phyloP scores from a whole-genome alignment of 257 asterid species.

The Datura wrightii region DNA sequence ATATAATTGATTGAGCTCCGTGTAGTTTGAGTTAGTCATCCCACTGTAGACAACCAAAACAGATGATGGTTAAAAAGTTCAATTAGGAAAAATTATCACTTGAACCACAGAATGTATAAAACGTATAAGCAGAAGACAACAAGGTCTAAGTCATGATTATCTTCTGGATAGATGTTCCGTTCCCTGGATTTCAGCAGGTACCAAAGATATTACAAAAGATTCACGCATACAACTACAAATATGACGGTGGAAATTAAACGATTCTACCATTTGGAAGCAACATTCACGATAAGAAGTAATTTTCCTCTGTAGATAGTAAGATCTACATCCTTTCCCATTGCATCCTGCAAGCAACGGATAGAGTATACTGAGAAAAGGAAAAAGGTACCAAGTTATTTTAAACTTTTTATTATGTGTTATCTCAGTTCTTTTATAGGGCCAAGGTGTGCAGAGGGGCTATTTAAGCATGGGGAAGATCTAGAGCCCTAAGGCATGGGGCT shows the following conservation, averaged over 20 bases:
- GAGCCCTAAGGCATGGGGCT: not conserved
- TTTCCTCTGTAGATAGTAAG: conserved; percentile 67
- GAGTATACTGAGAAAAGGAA: not conserved
- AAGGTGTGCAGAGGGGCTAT: not conserved
- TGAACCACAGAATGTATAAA: not conserved
- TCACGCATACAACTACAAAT: not conserved
- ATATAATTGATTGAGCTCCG: conserved; percentile 73
- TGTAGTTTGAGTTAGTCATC: conserved; percentile 87
- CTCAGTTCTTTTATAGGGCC: not conserved
- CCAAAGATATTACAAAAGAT: not conserved
- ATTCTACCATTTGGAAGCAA: conserved; percentile 76
- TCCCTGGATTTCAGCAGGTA: not conserved
- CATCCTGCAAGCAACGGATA: conserved; percentile 51
- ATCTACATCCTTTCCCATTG: conserved; percentile 51
- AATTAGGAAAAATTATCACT: conserved; percentile 15
- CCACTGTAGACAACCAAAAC: conserved; percentile 57
- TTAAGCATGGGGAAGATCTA: not conserved
- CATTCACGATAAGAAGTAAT: conserved; percentile 67
- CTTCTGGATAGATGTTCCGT: not conserved
- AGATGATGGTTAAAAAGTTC: not conserved
- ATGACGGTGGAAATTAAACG: not conserved
- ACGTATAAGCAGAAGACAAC: not conserved
- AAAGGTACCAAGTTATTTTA: not conserved
- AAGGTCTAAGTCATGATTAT: not conserved
- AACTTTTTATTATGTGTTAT: not conserved